phyloP scores from a whole-genome alignment of 495 filamentous ascomycete species.

The Talaromyces borbonicus region DNA sequence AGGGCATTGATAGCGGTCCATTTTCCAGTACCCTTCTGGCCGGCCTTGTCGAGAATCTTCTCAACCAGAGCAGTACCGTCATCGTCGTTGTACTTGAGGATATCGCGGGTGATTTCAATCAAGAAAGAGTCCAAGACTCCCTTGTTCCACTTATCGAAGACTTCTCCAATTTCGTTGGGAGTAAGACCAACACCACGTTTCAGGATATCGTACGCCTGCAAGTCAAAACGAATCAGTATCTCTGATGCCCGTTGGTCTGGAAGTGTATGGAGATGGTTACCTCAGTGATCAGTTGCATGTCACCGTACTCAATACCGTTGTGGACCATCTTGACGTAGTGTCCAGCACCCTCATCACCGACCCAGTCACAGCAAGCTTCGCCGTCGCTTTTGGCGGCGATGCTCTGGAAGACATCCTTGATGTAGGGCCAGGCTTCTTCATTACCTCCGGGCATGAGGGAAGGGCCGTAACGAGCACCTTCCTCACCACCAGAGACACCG shows the following conservation, averaged over 20 bases:
- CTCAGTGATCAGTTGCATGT: conserved; percentile 99
- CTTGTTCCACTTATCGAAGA: conserved; percentile 94
- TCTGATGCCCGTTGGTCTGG: not conserved
- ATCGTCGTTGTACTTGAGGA: conserved; percentile 94
- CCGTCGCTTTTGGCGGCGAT: conserved; percentile 94
- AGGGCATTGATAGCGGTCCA: conserved; percentile 99
- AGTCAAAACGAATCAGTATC: not conserved
- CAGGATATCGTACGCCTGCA: conserved; percentile 96
- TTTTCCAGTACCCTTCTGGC: conserved; percentile 99
- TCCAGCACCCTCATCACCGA: conserved; percentile 96
- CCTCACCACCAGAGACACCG: conserved; percentile 98
- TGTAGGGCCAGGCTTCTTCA: conserved; percentile 94
- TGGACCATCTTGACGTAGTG: conserved; percentile 99
- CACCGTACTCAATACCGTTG: conserved; percentile 99
- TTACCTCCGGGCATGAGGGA: conserved; percentile 98
- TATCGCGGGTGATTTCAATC: conserved; percentile 96
- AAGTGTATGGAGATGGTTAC: conserved; percentile 35
- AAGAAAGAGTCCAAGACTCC: conserved; percentile 98
- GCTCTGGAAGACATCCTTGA: conserved; percentile 98
- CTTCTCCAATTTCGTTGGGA: conserved; percentile 88
- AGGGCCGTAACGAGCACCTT: conserved; percentile 94
- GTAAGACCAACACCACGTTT: conserved; percentile 84
- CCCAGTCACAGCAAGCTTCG: conserved; percentile 98
- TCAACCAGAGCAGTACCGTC: conserved; percentile 85
- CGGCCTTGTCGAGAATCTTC: conserved; percentile 97